A percentile compares a stretch with the other conserved stretches of the same genome.
phyloP scores from a whole-genome alignment of 2,329 filamentous ascomycete species.

The Aureobasidium musti region DNA sequence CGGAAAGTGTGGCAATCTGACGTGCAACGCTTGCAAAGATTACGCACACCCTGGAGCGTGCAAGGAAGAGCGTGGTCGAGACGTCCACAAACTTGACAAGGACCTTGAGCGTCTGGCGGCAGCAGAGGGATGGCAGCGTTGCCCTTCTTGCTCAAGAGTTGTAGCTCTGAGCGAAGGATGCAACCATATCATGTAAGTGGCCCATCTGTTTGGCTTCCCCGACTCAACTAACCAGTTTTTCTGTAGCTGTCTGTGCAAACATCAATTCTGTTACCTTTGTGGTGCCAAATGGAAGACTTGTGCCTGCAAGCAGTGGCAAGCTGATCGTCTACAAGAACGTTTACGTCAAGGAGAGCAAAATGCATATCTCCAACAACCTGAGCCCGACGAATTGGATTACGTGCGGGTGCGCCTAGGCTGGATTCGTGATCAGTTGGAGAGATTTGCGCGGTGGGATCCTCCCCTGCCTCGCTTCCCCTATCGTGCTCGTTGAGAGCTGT shows the following conservation, averaged over 20 bases:
- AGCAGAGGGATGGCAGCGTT: background rate
- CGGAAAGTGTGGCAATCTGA: background rate
- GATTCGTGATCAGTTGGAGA: too few relatives aligned
- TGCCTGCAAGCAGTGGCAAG: background rate
- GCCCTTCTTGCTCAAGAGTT: background rate
- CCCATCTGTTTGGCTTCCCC: too few relatives aligned
- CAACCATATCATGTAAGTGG: conserved; percentile 1
- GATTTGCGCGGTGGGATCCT: too few relatives aligned
- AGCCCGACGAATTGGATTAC: too few relatives aligned
- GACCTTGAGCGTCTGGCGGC: background rate
- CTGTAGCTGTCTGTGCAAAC: background rate
- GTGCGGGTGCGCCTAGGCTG: too few relatives aligned
- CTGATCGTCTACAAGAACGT: background rate
- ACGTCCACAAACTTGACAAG: background rate
- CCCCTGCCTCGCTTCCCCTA: too few relatives aligned
- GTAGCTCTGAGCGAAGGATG: background rate
- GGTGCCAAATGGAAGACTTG: background rate
- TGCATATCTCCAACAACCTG: background rate
- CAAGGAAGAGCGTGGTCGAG: background rate
- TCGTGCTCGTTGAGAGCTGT: too few relatives aligned
- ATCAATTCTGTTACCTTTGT: background rate
- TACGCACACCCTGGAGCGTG: background rate
- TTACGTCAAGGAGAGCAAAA: background rate
- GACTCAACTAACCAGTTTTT: too few relatives aligned
- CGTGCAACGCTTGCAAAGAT: background rate